Conservation (phyloP, 768 basidiomycete species). For the Hygrocybe coccinea region DNA sequence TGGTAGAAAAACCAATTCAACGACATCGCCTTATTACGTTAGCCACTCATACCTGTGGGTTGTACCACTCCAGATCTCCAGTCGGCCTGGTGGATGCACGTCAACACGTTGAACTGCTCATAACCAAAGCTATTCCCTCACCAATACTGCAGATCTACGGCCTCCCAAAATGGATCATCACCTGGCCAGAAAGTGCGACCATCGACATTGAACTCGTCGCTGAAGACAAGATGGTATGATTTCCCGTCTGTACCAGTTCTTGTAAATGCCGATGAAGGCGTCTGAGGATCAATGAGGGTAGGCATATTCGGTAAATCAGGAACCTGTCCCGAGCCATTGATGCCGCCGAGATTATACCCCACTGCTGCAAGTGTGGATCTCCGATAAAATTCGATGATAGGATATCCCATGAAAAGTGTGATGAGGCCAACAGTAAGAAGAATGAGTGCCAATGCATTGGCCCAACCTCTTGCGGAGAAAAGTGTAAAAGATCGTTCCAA, state of each 20-base stretch:
- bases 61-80: slow-evolving; percentile 82
- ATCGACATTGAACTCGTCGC: slow-evolving; percentile 62
- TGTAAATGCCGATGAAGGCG: slow-evolving; percentile 52
- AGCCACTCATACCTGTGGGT: slow-evolving; percentile 34
- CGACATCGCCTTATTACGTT: slow-evolving; percentile 29
- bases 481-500: slow-evolving; percentile 58
- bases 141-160: slow-evolving; percentile 84
- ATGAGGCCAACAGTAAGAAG: slow-evolving; percentile 65
- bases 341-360: slow-evolving; percentile 85
- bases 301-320: slow-evolving; percentile 68
- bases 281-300: slow-evolving; percentile 69
- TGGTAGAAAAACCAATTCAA: slow-evolving; percentile 18
- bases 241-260: slow-evolving; percentile 72
- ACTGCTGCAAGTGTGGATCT: slow-evolving; percentile 27
- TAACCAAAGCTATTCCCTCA: slow-evolving; percentile 24
- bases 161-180: slow-evolving; percentile 86
- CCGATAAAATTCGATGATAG: slow-evolving; percentile 61
- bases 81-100: slow-evolving; percentile 44
- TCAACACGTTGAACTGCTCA: slow-evolving; percentile 3
- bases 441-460: slow-evolving; percentile 70
- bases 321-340: slow-evolving; percentile 85
- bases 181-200: slow-evolving; percentile 70
- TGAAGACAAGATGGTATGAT: slow-evolving; percentile 79
- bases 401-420: slow-evolving; percentile 83
- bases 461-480: slow-evolving; percentile 80